These are phyloP conservation scores for Daldinia sp. DNA, from an alignment of 2,329 filamentous ascomycete genomes.

Conservation along the genomic window DNA sequence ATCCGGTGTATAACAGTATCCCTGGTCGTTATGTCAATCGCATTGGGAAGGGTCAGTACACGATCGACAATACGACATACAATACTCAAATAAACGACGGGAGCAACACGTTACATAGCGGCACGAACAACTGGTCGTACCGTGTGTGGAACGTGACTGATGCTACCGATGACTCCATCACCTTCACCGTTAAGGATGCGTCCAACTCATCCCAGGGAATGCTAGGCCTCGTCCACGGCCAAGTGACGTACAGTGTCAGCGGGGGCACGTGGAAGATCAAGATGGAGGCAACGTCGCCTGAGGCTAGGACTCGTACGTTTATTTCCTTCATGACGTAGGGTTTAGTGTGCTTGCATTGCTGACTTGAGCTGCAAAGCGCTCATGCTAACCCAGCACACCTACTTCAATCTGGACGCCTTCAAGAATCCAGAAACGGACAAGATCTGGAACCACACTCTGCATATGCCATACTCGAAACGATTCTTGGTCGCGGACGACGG, in stretches of 20 bases:
- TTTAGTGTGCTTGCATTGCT: slow-evolving; percentile 19
- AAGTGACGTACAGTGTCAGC: slow-evolving; percentile 68
- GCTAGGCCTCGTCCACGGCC: slow-evolving; percentile 66
- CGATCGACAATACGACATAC: slow-evolving; percentile 61
- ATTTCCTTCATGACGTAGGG: not conserved
- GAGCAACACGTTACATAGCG: slow-evolving; percentile 64
- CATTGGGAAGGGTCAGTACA: slow-evolving; percentile 66
- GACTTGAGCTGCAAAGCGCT: slow-evolving; percentile 52
- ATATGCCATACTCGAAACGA: slow-evolving; percentile 67
- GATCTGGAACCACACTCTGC: slow-evolving; percentile 69
- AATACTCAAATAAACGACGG: slow-evolving; percentile 63
- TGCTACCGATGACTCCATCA: slow-evolving; percentile 65
- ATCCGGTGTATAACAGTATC: slow-evolving; percentile 69
- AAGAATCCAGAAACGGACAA: slow-evolving; percentile 62
- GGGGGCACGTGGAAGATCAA: slow-evolving; percentile 66
- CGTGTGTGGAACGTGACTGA: slow-evolving; percentile 68
- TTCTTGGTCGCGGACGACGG: slow-evolving; percentile 65
- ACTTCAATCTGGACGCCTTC: slow-evolving; percentile 74
- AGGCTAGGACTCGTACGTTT: slow-evolving; percentile 52
- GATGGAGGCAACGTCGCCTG: slow-evolving; percentile 65
- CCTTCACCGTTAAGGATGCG: slow-evolving; percentile 70
- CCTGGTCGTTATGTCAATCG: slow-evolving; percentile 71
- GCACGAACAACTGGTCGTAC: slow-evolving; percentile 69
- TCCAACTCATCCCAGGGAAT: slow-evolving; percentile 66
- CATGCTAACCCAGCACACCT: slow-evolving; percentile 72